Base-by-base conservation (phyloP, 169 alveolate genomes). In the Babesia ovis region DNA sequence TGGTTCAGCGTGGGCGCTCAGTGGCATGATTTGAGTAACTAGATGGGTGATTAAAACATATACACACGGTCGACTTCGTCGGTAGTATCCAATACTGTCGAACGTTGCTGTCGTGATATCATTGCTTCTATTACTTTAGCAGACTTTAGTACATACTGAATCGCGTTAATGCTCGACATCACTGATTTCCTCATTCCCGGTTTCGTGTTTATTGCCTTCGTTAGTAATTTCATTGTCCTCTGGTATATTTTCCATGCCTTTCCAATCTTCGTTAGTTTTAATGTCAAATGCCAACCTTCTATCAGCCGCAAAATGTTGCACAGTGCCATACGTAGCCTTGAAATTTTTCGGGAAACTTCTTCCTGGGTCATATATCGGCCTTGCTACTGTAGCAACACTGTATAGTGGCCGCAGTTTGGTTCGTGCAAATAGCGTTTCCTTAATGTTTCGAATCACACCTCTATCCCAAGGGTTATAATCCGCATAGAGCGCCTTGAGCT, bases 391-490 rank as follows among this genome's bases (percentile, higher is more conserved):
- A n/a, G 35, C 4, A 5, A 68, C 41, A 42, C 9, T 12, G 85
- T 37, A 34, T n/a, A 53, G 32, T 4, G 53, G 56, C 0, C 77
- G 56, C 43, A 76, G 73, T 50, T 73, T 81, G 34, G 73, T 48
- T 31, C 62, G 83, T 6, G 67, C 68, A 57, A 89, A 82, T 14
- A 84, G 56, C 22, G 79, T 51, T 53, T 89, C 93, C 74, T 46
- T 68, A n/a, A 89, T 39, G 67, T 89, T 89, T 34, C 56, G 37
- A 34, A 84, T 14, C 22, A 85, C 43, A 0, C 93, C 93, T 18
- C 87, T 69, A 77, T 89, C 74, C 83, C 88, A 84, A 12, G 93
- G 93, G 59, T 89, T 89, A 61, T 84, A 86, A 37, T 81, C 77
- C 43, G 69, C 84, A 42, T 74, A 90, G 18, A 81, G 67, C 5